phyloP scores from a whole-genome alignment of 805 yeast species.

The Teunomyces atbi region DNA sequence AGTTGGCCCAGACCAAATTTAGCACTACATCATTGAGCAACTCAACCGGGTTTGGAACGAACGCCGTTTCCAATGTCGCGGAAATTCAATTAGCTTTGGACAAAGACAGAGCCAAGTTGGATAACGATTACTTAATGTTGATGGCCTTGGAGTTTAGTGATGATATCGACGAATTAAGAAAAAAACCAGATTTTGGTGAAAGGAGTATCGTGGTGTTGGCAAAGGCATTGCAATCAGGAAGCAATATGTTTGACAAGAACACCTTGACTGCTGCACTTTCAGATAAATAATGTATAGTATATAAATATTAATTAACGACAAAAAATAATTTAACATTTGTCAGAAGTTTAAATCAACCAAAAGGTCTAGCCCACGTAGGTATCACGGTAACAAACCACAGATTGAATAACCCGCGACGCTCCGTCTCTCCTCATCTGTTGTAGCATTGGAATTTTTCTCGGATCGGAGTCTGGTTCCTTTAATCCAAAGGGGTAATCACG shows the following conservation, averaged over 20 bases:
- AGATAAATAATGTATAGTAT: neutral
- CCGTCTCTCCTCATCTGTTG: no score
- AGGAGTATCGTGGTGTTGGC: slow-evolving; percentile 58
- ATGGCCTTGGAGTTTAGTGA: slow-evolving; percentile 61
- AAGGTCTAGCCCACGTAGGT: no score
- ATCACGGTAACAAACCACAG: no score
- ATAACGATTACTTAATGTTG: slow-evolving; percentile 50
- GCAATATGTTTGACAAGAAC: slow-evolving; percentile 58
- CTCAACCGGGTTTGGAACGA: slow-evolving; percentile 13
- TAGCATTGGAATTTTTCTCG: no score
- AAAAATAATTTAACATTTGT: neutral
- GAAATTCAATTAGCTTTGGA: slow-evolving; percentile 21
- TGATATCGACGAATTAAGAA: slow-evolving; percentile 58
- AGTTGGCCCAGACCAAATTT: slow-evolving; percentile 22
- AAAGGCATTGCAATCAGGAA: slow-evolving; percentile 55
- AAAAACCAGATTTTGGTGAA: slow-evolving; percentile 59
- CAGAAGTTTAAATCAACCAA: neutral
- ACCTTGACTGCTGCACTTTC: slow-evolving; percentile 31
- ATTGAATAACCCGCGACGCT: no score
- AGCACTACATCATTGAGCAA: slow-evolving; percentile 22
- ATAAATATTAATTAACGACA: neutral
- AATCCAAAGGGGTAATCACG: slow-evolving; percentile 1
- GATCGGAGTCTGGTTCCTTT: neutral
- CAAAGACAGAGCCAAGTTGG: slow-evolving; percentile 37
- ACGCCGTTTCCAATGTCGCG: slow-evolving; percentile 9